Evolutionary conservation across 2,329 filamentous ascomycete species (phyloP).

Genomic region (Penicillium griseofulvum): DNA sequence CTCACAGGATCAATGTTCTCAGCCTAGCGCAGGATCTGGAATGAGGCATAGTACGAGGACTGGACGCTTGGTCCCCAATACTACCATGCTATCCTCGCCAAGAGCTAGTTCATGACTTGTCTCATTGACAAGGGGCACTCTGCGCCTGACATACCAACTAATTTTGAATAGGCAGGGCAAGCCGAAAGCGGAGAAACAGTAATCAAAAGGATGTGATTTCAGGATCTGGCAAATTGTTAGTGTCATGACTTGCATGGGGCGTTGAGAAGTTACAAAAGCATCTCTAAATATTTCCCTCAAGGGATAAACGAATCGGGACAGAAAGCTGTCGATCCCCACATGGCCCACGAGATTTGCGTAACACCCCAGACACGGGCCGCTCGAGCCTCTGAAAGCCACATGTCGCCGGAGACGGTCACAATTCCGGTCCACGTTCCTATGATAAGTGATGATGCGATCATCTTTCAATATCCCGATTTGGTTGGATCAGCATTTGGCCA

Average conservation of each 20-base stretch:
- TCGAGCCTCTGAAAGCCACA: background rate
- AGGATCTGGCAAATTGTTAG: background rate
- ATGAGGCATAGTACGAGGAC: background rate
- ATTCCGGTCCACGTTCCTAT: background rate
- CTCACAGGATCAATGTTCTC: no score
- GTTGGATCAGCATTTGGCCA: background rate
- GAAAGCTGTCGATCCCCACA: constrained; percentile 12
- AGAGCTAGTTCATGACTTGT: background rate
- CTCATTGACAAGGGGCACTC: background rate
- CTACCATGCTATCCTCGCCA: background rate
- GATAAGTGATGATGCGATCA: background rate
- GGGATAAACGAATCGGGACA: background rate
- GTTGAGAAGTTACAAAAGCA: background rate
- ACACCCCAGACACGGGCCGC: background rate
- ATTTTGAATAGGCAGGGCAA: no score
- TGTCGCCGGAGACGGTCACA: constrained; percentile 4
- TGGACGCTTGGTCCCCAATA: background rate
- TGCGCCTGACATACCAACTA: background rate
- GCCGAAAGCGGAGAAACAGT: background rate
- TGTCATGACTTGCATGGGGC: background rate
- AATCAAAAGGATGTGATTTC: background rate
- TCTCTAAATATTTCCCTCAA: background rate
- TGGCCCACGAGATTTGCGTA: constrained; percentile 12
- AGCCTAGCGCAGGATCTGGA: background rate
- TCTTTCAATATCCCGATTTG: background rate